A percentile compares a stretch with the other conserved stretches of the same genome.
These are phyloP conservation scores for Globisporangium nodosum DNA, from an alignment of 352 stramenopile genomes.

Conservation along the genomic window DNA sequence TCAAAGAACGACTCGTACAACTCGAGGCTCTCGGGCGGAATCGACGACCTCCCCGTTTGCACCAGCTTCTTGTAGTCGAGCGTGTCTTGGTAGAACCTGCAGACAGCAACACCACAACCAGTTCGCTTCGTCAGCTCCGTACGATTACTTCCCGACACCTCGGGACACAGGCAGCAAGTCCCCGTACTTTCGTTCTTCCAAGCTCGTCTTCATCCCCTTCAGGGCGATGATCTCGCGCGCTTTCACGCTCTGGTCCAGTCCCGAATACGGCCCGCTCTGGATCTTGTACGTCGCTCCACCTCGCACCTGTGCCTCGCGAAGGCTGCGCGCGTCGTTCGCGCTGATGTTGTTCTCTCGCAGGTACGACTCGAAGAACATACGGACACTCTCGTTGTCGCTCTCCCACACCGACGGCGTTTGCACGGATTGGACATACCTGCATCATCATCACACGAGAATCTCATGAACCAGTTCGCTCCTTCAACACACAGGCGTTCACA, in stretches of 20 bases:
- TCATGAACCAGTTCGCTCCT: not conserved
- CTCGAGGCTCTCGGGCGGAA: conserved; percentile 61
- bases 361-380: conserved; percentile 79
- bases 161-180: not conserved
- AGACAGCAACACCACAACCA: not conserved
- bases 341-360: conserved; percentile 74
- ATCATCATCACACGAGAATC: not conserved
- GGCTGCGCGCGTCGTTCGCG: conserved; percentile 47
- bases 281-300: conserved; percentile 79
- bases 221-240: conserved; percentile 61
- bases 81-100: conserved; percentile 62
- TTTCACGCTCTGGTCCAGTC: conserved; percentile 79
- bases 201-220: conserved; percentile 71
- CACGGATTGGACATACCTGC: conserved; percentile 63
- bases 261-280: conserved; percentile 62
- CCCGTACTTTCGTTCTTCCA: conserved; percentile 54
- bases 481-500: not conserved
- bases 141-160: not conserved
- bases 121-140: not conserved
- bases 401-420: conserved; percentile 67
- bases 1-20: conserved; percentile 83
- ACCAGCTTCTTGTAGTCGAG: conserved; percentile 69
- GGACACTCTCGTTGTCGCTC: conserved; percentile 71
- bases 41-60: conserved; percentile 35
- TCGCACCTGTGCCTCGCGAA: conserved; percentile 64